Conservation (phyloP, 192 early-diverging fungal species). For the Podila horticola region DNA sequence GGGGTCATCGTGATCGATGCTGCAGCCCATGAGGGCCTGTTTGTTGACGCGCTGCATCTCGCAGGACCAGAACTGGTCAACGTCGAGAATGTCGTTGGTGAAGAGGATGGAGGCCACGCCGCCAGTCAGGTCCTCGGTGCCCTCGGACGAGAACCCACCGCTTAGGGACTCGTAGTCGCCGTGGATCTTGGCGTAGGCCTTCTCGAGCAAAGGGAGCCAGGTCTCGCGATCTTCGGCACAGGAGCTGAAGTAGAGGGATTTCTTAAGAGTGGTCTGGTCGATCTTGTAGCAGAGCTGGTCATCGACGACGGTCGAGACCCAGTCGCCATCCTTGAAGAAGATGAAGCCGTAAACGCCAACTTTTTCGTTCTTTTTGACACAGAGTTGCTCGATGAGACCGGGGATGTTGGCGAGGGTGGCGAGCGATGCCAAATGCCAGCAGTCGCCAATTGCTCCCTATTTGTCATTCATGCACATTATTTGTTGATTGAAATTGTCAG, state of each 20-base stretch:
- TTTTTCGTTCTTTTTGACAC: conserved; percentile 60
- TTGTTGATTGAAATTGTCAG: too few species aligned
- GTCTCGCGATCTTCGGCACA: conserved; percentile 54
- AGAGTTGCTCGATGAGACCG: conserved; percentile 42
- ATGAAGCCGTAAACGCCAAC: conserved; percentile 65
- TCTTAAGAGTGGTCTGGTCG: conserved; percentile 3
- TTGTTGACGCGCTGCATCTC: conserved; percentile 44
- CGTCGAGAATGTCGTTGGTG: conserved; percentile 50
- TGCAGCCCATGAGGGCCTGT: conserved; percentile 23
- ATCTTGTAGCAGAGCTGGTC: conserved; percentile 51
- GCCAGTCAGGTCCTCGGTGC: conserved; percentile 60
- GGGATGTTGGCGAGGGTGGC: conserved; percentile 50
- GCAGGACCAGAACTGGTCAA: conserved; percentile 55
- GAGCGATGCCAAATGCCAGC: conserved; percentile 62
- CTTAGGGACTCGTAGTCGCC: conserved; percentile 55
- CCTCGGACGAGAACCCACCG: conserved; percentile 51
- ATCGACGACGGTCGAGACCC: conserved; percentile 56
- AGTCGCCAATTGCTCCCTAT: conserved; percentile 54
- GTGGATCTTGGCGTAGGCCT: conserved; percentile 65
- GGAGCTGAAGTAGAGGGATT: conserved; percentile 14
- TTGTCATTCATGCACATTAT: too few species aligned
- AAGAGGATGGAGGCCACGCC: conserved; percentile 42
- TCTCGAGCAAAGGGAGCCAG: conserved; percentile 63
- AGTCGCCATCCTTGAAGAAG: conserved; percentile 61
- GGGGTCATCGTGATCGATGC: conserved; percentile 5